Evolutionary conservation across 345 rosid genomes (phyloP).

Genomic region (Adansonia digitata): DNA sequence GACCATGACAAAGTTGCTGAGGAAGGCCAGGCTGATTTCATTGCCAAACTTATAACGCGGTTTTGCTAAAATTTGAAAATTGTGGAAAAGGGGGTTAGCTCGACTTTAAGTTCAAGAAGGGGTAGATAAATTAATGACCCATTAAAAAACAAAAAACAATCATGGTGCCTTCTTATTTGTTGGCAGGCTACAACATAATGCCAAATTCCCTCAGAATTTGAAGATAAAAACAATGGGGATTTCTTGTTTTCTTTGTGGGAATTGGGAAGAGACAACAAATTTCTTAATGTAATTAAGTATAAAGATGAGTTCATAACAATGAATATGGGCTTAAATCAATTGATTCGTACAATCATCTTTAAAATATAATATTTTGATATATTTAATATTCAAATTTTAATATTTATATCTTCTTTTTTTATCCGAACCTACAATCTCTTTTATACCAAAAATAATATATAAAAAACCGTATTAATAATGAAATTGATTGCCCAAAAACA

Average conservation of each 20-base stretch:
- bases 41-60: constrained; percentile 21
- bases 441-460: too few relatives aligned
- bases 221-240: constrained; percentile 7
- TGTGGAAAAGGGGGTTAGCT: background rate
- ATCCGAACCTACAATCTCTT: too few relatives aligned
- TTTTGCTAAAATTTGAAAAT: background rate
- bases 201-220: background rate
- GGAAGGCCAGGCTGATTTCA: constrained; percentile 3
- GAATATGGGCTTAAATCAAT: too few relatives aligned
- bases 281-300: too few relatives aligned
- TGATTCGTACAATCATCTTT: too few relatives aligned
- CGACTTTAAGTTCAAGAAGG: background rate
- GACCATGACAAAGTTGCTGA: constrained; percentile 14
- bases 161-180: background rate
- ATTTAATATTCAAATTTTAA: too few relatives aligned
- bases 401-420: too few relatives aligned
- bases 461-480: too few relatives aligned
- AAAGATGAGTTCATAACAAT: too few relatives aligned
- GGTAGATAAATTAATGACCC: background rate
- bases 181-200: background rate
- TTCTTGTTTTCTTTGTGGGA: background rate
- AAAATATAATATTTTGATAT: too few relatives aligned
- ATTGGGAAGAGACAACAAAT: background rate
- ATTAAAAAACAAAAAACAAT: background rate
- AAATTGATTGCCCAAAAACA: background rate